phyloP scores from a whole-genome alignment of 176 grass and related monocot species.

The Saccharum spontaneum region DNA sequence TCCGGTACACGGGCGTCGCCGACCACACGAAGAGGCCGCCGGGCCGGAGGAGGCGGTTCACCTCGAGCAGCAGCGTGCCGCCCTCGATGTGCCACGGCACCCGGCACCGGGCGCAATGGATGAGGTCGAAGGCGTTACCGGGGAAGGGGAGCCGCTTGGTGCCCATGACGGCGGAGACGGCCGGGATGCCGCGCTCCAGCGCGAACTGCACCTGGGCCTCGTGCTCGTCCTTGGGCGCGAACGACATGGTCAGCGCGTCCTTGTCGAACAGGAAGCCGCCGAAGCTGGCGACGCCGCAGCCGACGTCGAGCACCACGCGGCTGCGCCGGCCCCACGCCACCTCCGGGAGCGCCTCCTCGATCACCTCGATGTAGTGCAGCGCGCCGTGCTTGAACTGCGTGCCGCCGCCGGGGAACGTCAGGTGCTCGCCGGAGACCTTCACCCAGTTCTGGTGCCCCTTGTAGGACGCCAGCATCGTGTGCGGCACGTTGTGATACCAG shows the following conservation, averaged over 20 bases:
- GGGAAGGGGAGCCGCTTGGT: conserved; percentile 79
- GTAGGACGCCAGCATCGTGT: conserved; percentile 51
- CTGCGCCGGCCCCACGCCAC: conserved; percentile 71
- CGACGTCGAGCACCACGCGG: conserved; percentile 84
- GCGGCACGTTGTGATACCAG: conserved; percentile 91
- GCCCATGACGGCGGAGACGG: conserved; percentile 87
- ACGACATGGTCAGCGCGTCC: conserved; percentile 80
- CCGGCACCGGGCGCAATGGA: conserved; percentile 88
- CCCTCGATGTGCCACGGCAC: conserved; percentile 89
- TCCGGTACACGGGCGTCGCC: conserved; percentile 82
- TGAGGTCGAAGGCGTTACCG: conserved; percentile 54
- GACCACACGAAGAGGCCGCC: conserved; percentile 91
- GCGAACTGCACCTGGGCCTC: conserved; percentile 95
- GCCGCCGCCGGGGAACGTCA: conserved; percentile 80
- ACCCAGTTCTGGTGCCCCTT: conserved; percentile 97
- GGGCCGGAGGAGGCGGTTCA: conserved; percentile 73
- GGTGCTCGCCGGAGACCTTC: conserved; percentile 70
- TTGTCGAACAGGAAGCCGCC: conserved; percentile 78
- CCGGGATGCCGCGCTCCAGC: conserved; percentile 83
- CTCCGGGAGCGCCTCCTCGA: conserved; percentile 53
- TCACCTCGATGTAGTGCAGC: conserved; percentile 71
- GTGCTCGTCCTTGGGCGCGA: conserved; percentile 96
- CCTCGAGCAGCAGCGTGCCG: conserved; percentile 77
- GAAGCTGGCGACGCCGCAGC: conserved; percentile 91
- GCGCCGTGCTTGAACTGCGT: conserved; percentile 79